Evolutionary conservation across 805 yeast species (phyloP).

Genomic region (Lachancea fermentati): DNA sequence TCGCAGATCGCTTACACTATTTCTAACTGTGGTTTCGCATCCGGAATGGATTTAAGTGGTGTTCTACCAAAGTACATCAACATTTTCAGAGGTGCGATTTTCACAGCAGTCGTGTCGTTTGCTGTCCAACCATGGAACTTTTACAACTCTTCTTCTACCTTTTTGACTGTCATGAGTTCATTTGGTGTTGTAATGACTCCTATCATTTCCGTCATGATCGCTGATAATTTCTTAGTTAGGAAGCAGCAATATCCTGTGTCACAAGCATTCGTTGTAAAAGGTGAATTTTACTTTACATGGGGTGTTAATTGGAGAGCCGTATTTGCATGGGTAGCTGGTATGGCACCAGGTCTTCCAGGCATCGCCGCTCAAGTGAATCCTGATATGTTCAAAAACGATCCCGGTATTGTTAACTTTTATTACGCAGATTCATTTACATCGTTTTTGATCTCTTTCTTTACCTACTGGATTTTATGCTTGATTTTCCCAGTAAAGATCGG

Average conservation of each 20-base stretch:
- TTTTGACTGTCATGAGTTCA: conserved; percentile 32
- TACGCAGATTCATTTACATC: conserved; percentile 36
- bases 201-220: conserved; percentile 33
- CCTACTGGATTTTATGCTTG: conserved; percentile 26
- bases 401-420: conserved; percentile 34
- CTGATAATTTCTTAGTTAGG: conserved; percentile 37
- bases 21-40: conserved; percentile 33
- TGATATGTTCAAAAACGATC: conserved; percentile 9
- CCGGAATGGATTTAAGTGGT: conserved; percentile 38
- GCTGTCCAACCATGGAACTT: conserved; percentile 36
- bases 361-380: conserved; percentile 25
- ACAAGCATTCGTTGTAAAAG: conserved; percentile 30
- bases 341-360: conserved; percentile 42
- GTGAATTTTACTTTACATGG: conserved; percentile 32
- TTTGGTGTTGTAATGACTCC: conserved; percentile 35
- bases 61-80: conserved; percentile 30
- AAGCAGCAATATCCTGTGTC: conserved; percentile 31
- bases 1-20: conserved; percentile 33
- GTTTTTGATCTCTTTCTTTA: conserved; percentile 30
- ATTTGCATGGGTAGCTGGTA: conserved; percentile 34
- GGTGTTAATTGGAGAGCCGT: conserved; percentile 43
- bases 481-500: conserved; percentile 31
- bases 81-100: conserved; percentile 32
- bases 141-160: conserved; percentile 30
- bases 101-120: conserved; percentile 31